Evolutionary conservation across 768 basidiomycete genomes (phyloP).

Genomic region (Termitomyces sp.): DNA sequence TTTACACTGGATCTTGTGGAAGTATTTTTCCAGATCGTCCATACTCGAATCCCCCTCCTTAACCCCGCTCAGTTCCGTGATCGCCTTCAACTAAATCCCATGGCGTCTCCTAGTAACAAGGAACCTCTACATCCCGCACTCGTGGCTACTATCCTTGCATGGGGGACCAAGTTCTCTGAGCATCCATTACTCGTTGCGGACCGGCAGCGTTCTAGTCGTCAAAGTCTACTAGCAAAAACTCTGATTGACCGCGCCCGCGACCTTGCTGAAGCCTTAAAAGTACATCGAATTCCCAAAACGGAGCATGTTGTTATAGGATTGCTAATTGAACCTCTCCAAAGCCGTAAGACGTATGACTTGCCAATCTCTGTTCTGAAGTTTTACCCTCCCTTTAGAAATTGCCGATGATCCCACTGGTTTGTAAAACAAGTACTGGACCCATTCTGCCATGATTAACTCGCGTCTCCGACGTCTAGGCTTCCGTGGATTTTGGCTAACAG

Average conservation of each 20-base stretch:
- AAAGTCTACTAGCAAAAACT: slow-evolving; percentile 75
- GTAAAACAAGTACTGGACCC: slow-evolving; percentile 11
- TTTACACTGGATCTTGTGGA: slow-evolving; percentile 92
- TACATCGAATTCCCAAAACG: slow-evolving; percentile 72
- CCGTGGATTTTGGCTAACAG: slow-evolving; percentile 81
- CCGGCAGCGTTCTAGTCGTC: slow-evolving; percentile 62
- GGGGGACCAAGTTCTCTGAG: slow-evolving; percentile 93
- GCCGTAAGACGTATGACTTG: slow-evolving; percentile 45
- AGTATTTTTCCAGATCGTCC: slow-evolving; percentile 91
- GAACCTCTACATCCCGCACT: slow-evolving; percentile 65
- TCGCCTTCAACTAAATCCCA: slow-evolving; percentile 50
- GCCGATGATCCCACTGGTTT: slow-evolving; percentile 70
- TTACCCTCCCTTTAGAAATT: slow-evolving; percentile 47
- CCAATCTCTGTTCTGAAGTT: slow-evolving; percentile 8
- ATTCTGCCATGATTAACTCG: background rate
- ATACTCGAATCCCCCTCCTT: slow-evolving; percentile 83
- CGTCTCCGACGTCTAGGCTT: slow-evolving; percentile 47
- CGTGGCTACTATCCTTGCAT: slow-evolving; percentile 84
- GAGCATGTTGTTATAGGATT: slow-evolving; percentile 83
- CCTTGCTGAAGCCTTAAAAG: slow-evolving; percentile 83
- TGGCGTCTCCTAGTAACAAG: slow-evolving; percentile 29
- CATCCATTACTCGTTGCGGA: slow-evolving; percentile 82
- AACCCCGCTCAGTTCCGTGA: slow-evolving; percentile 80
- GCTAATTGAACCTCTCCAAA: slow-evolving; percentile 81
- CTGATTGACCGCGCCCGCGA: slow-evolving; percentile 81